Evolutionary conservation across 441 rosid genomes (phyloP).

Genomic region (Arabidopsis lyrata): DNA sequence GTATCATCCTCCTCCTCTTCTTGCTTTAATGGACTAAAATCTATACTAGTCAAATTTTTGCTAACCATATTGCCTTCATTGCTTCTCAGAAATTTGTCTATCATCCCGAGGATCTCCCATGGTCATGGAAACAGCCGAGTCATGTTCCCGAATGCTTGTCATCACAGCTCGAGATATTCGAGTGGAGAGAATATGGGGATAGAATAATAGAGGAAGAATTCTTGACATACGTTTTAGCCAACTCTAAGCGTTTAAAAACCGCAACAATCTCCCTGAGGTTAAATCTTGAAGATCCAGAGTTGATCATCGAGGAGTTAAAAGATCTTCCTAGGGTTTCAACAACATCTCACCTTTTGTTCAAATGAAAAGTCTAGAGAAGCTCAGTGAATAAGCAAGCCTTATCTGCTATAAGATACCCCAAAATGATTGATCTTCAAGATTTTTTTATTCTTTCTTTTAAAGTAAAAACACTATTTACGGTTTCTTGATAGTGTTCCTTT

Average conservation of each 20-base stretch:
- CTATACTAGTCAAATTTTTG: not conserved
- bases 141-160: not conserved
- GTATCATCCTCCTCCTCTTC: not conserved
- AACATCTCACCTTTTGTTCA: slow-evolving; percentile 5
- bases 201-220: not conserved
- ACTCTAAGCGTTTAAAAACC: not conserved
- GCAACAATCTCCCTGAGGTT: not conserved
- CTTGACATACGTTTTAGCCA: not conserved
- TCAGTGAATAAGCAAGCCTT: no score
- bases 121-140: slow-evolving; percentile 1
- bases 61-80: not conserved
- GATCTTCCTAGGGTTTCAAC: slow-evolving; percentile 3
- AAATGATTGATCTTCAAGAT: no score
- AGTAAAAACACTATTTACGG: no score
- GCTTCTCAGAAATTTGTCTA: not conserved
- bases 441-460: no score
- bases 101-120: not conserved
- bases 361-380: not conserved
- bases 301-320: not conserved
- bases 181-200: not conserved
- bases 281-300: not conserved
- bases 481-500: no score
- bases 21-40: not conserved
- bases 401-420: no score
- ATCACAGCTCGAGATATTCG: slow-evolving; percentile 2